Evolutionary conservation across 768 basidiomycete species (phyloP).

Genomic region (Paxillus ammoniavirescens): DNA sequence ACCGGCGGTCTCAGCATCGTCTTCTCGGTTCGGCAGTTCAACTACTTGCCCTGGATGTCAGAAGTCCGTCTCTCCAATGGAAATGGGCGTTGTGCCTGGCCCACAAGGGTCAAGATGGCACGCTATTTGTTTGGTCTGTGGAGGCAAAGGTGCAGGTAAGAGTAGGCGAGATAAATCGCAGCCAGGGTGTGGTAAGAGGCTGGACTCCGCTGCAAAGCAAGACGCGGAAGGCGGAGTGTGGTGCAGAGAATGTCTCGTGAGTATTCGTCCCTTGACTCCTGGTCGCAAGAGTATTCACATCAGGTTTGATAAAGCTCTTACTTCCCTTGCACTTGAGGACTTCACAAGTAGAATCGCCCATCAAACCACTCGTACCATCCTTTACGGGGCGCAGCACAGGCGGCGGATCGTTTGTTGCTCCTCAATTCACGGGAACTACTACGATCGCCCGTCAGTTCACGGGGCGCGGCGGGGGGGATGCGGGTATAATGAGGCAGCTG

Average conservation of each 20-base stretch:
- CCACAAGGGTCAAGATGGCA: slow-evolving; percentile 85
- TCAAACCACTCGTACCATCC: slow-evolving; percentile 44
- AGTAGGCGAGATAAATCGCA: slow-evolving; percentile 52
- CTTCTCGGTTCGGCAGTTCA: slow-evolving; percentile 35
- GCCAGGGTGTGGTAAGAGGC: slow-evolving; percentile 78
- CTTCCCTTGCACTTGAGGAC: slow-evolving; percentile 48
- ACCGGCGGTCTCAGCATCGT: slow-evolving; percentile 14
- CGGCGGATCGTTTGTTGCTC: slow-evolving; percentile 32
- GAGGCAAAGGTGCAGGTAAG: slow-evolving; percentile 53
- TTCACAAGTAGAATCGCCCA: slow-evolving; percentile 53
- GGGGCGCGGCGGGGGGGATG: slow-evolving; percentile 45
- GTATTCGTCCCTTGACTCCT: slow-evolving; percentile 20
- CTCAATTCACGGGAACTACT: slow-evolving; percentile 70
- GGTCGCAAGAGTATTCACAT: slow-evolving; percentile 3
- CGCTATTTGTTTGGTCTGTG: slow-evolving; percentile 72
- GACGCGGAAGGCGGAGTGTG: slow-evolving; percentile 70
- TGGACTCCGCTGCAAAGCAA: slow-evolving; percentile 80
- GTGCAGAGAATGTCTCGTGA: slow-evolving; percentile 83
- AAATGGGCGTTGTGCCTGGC: slow-evolving; percentile 81
- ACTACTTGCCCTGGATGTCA: slow-evolving; percentile 74
- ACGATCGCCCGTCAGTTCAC: slow-evolving; percentile 78
- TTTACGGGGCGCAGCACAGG: slow-evolving; percentile 39
- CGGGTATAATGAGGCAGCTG: slow-evolving; percentile 48
- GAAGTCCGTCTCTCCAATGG: slow-evolving; percentile 76
- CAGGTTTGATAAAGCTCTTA: slow-evolving; percentile 44